A percentile compares a stretch with the other conserved stretches of the same genome.
These are phyloP conservation scores for Euphrasia confusa DNA, from an alignment of 257 asterid genomes.

Conservation along the genomic window DNA sequence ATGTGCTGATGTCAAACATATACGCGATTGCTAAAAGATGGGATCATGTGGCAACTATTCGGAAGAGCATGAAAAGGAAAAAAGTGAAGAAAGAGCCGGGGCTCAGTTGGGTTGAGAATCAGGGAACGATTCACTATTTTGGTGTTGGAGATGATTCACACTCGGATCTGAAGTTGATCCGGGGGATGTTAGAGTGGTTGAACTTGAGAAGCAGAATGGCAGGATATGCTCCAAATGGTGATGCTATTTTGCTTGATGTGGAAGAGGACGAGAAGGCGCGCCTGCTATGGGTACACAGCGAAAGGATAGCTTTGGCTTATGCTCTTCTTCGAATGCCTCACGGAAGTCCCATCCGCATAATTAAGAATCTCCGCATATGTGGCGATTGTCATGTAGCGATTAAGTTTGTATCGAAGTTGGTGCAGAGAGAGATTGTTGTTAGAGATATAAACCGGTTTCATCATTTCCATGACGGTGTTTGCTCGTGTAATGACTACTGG, in stretches of 20 bases:
- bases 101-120: slow-evolving; percentile 85
- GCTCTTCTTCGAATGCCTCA: slow-evolving; percentile 62
- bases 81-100: slow-evolving; percentile 88
- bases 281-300: slow-evolving; percentile 88
- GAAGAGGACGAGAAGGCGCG: slow-evolving; percentile 86
- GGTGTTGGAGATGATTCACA: slow-evolving; percentile 80
- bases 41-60: slow-evolving; percentile 62
- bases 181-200: slow-evolving; percentile 84
- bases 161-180: slow-evolving; percentile 62
- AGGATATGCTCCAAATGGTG: slow-evolving; percentile 62
- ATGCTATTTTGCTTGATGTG: slow-evolving; percentile 75
- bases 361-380: slow-evolving; percentile 77
- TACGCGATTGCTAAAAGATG: slow-evolving; percentile 77
- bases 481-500: slow-evolving; percentile 94
- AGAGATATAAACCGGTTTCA: slow-evolving; percentile 80
- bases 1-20: slow-evolving; percentile 70
- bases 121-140: slow-evolving; percentile 72
- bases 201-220: slow-evolving; percentile 45
- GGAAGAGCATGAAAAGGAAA: slow-evolving; percentile 72
- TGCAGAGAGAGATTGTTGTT: slow-evolving; percentile 49
- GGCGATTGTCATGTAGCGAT: slow-evolving; percentile 75
- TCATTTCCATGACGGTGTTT: slow-evolving; percentile 63
- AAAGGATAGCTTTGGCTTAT: slow-evolving; percentile 81
- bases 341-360: slow-evolving; percentile 70
- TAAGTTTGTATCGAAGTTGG: slow-evolving; percentile 51